Conservation (phyloP, 805 yeast genomes). For the Candida stauntonica region DNA sequence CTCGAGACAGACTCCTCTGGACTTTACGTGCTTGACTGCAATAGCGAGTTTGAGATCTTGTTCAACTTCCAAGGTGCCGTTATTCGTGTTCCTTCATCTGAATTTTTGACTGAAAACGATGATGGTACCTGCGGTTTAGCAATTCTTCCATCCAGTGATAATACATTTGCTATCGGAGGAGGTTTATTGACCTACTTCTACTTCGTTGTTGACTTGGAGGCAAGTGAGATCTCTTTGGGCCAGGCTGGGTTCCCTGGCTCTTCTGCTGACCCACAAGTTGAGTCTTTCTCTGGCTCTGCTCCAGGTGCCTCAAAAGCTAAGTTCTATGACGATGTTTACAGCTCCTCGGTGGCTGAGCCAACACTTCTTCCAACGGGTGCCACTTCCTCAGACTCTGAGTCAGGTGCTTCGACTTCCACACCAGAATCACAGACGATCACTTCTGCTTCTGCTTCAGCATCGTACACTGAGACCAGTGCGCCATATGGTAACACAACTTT, state of each 20-base stretch:
- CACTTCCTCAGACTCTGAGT: conserved; percentile 1
- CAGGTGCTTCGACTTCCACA: background rate
- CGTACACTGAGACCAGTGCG: too few species aligned
- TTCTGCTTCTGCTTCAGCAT: background rate
- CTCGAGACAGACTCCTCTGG: conserved; percentile 7
- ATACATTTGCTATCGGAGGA: conserved; percentile 12
- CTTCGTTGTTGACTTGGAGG: conserved; percentile 12
- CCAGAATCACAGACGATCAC: background rate
- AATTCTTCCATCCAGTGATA: conserved; percentile 8
- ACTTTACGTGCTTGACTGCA: conserved; percentile 11
- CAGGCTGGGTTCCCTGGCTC: conserved; percentile 16
- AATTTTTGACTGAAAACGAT: conserved; percentile 9
- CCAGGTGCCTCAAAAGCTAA: conserved; percentile 10
- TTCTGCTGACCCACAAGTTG: conserved; percentile 5
- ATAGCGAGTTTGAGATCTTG: conserved; percentile 1
- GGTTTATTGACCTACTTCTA: conserved; percentile 12
- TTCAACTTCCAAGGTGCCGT: conserved; percentile 16
- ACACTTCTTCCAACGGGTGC: conserved; percentile 1
- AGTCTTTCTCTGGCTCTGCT: background rate
- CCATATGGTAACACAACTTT: too few species aligned
- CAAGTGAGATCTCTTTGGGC: conserved; percentile 11
- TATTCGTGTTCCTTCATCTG: conserved; percentile 8
- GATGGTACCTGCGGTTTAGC: conserved; percentile 15
- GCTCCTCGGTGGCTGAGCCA: conserved; percentile 3
- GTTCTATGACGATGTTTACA: conserved; percentile 5